phyloP scores from a whole-genome alignment of 441 rosid species.

The Populus hybrid region DNA sequence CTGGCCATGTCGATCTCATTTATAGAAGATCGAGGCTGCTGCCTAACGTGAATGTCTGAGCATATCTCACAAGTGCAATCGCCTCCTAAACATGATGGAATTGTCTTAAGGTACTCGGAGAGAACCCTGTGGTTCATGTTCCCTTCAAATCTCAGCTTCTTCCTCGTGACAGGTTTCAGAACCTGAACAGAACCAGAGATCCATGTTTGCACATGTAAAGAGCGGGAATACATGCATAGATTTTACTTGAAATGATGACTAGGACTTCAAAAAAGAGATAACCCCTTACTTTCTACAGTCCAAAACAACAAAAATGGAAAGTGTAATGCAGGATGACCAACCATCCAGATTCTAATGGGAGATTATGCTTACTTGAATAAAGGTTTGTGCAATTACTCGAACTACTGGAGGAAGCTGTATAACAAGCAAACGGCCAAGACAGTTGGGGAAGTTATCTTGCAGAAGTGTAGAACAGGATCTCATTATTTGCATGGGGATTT shows the following conservation, averaged over 20 bases:
- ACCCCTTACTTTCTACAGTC: background rate
- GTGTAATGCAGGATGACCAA: background rate
- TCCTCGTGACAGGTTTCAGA: constrained; percentile 69
- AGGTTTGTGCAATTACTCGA: constrained; percentile 80
- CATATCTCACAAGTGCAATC: constrained; percentile 67
- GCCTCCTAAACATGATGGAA: constrained; percentile 85
- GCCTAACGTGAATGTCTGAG: constrained; percentile 24
- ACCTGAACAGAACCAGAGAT: constrained; percentile 41
- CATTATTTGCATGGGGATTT: constrained; percentile 86
- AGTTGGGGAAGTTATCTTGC: constrained; percentile 88
- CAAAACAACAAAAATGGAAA: background rate
- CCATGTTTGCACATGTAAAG: background rate
- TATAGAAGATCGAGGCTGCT: constrained; percentile 12
- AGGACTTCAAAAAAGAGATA: background rate
- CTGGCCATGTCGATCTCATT: constrained; percentile 21
- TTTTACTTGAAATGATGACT: background rate
- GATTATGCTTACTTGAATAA: constrained; percentile 60
- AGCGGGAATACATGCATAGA: background rate
- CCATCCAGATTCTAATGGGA: background rate
- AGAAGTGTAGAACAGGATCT: constrained; percentile 79
- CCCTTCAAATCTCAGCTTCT: constrained; percentile 84
- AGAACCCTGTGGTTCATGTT: constrained; percentile 52
- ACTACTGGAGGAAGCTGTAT: constrained; percentile 85
- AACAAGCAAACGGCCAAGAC: constrained; percentile 76
- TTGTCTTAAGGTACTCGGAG: constrained; percentile 51